Conservation (phyloP, 768 basidiomycete species). For the Candolleomyces eurysporus region DNA sequence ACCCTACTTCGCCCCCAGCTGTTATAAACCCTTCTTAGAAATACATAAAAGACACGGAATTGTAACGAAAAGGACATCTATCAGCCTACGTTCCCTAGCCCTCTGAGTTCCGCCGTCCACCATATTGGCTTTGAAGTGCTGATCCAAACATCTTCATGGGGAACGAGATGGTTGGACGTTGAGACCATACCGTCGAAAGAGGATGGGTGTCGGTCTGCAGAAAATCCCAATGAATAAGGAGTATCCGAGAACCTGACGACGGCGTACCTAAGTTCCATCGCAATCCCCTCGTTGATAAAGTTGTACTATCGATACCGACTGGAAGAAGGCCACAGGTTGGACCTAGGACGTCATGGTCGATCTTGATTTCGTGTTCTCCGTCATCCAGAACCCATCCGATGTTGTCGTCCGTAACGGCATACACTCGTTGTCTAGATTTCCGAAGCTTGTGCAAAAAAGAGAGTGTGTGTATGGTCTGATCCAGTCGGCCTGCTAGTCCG, state of each 20-base stretch:
- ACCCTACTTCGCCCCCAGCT: not conserved
- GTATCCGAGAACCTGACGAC: not conserved
- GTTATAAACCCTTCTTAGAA: too few species aligned
- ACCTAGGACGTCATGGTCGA: constrained; percentile 75
- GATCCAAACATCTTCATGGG: constrained; percentile 57
- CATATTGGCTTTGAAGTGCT: constrained; percentile 81
- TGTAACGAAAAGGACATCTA: not conserved
- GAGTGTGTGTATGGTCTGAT: constrained; percentile 91
- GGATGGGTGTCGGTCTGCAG: constrained; percentile 57
- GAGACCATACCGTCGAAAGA: constrained; percentile 86
- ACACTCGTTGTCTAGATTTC: constrained; percentile 54
- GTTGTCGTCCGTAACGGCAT: constrained; percentile 86
- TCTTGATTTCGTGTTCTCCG: constrained; percentile 80
- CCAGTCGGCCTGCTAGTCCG: constrained; percentile 86
- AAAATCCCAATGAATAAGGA: not conserved
- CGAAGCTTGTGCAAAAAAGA: constrained; percentile 83
- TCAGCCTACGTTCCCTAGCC: constrained; percentile 11
- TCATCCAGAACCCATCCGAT: constrained; percentile 88
- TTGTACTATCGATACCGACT: constrained; percentile 74
- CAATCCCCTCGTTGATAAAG: constrained; percentile 80
- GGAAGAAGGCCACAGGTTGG: constrained; percentile 95
- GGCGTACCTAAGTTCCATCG: constrained; percentile 83
- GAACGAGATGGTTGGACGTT: constrained; percentile 89
- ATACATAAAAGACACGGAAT: too few species aligned
- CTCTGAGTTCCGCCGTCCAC: constrained; percentile 81